Evolutionary conservation across 805 yeast species (phyloP).

Genomic region (Candida hispaniensis): DNA sequence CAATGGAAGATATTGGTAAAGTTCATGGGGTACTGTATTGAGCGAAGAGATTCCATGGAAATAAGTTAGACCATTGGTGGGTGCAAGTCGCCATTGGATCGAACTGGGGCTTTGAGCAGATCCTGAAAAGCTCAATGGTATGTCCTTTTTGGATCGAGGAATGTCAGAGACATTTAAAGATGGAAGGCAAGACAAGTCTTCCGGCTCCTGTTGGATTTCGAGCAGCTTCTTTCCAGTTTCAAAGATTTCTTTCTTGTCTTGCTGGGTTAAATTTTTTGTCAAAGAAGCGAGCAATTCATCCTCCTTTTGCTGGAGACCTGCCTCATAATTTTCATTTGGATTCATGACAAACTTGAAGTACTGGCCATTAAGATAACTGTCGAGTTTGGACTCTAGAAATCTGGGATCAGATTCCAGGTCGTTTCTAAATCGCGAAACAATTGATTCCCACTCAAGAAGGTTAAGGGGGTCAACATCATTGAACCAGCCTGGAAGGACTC

Average conservation of each 20-base stretch:
- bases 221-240: slow-evolving; percentile 51
- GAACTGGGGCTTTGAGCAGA: slow-evolving; percentile 6
- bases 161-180: slow-evolving; percentile 67
- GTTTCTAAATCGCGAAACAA: slow-evolving; percentile 46
- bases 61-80: slow-evolving; percentile 54
- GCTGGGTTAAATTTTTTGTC: slow-evolving; percentile 37
- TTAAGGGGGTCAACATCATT: slow-evolving; percentile 71
- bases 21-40: slow-evolving; percentile 45
- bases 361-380: slow-evolving; percentile 42
- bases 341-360: slow-evolving; percentile 64
- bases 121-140: slow-evolving; percentile 2
- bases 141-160: slow-evolving; percentile 30
- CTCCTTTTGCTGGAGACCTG: slow-evolving; percentile 47
- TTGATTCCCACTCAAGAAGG: slow-evolving; percentile 51
- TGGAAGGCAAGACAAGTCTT: slow-evolving; percentile 73
- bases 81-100: slow-evolving; percentile 14
- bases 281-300: slow-evolving; percentile 37
- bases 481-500: slow-evolving; percentile 77
- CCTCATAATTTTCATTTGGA: slow-evolving; percentile 52
- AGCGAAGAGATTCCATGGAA: slow-evolving; percentile 56
- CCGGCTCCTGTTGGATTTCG: slow-evolving; percentile 53
- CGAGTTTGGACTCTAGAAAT: slow-evolving; percentile 51
- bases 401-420: slow-evolving; percentile 47
- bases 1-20: slow-evolving; percentile 62
- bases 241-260: slow-evolving; percentile 47